phyloP scores from a whole-genome alignment of 2,329 filamentous ascomycete species.

The Xylaria sp. region DNA sequence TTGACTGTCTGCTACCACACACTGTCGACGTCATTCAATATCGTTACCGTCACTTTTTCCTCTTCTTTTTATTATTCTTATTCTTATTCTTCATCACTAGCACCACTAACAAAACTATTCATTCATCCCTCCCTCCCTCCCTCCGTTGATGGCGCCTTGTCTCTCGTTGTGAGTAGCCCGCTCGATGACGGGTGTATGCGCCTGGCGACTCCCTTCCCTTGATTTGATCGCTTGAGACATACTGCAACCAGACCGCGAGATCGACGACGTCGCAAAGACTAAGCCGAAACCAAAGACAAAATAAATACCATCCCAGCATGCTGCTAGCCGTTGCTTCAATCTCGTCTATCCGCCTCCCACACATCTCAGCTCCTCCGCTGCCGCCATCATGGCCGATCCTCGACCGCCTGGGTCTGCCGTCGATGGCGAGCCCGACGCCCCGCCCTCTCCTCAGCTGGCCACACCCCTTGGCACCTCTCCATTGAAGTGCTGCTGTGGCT shows the following conservation, averaged over 20 bases:
- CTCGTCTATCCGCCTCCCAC: slow-evolving; percentile 18
- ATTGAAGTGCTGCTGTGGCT: slow-evolving; percentile 85
- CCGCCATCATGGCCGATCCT: slow-evolving; percentile 33
- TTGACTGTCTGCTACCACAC: background rate
- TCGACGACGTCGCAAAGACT: too few species aligned
- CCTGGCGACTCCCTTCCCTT: background rate
- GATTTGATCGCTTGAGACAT: slow-evolving; percentile 7
- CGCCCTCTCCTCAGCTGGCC: slow-evolving; percentile 26
- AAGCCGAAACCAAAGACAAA: background rate
- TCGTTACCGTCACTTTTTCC: background rate
- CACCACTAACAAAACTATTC: background rate
- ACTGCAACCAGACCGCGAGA: background rate
- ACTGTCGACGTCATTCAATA: background rate
- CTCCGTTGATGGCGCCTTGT: slow-evolving; percentile 15
- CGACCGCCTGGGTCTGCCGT: slow-evolving; percentile 20
- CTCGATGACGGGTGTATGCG: background rate
- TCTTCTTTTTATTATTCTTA: background rate
- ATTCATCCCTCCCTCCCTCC: background rate
- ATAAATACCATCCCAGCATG: slow-evolving; percentile 21
- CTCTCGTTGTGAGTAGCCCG: background rate
- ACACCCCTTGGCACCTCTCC: slow-evolving; percentile 48
- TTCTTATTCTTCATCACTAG: background rate
- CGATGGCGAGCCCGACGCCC: slow-evolving; percentile 27
- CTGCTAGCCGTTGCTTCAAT: slow-evolving; percentile 23
- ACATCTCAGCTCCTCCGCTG: slow-evolving; percentile 21